Conservation (phyloP, 345 rosid genomes). For the Gossypium bickii region DNA sequence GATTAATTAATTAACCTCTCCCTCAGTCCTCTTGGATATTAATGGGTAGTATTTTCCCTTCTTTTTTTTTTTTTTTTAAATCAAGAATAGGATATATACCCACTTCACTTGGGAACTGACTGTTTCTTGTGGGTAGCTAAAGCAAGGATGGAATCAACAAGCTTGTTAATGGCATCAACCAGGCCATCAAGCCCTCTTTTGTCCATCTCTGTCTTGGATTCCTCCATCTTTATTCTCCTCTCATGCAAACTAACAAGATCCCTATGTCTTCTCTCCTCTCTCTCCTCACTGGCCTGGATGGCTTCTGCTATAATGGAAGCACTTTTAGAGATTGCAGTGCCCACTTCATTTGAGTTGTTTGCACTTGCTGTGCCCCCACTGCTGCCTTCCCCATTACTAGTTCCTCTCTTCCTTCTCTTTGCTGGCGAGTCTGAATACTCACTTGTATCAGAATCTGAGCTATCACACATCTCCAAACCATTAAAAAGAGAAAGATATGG, state of each 20-base stretch:
- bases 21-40: background rate
- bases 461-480: slow-evolving; percentile 43
- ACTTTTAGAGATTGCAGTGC: slow-evolving; percentile 56
- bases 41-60: background rate
- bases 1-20: background rate
- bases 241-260: slow-evolving; percentile 58
- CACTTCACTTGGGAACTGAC: slow-evolving; percentile 21
- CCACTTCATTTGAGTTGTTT: slow-evolving; percentile 37
- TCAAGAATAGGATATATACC: background rate
- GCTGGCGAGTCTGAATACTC: slow-evolving; percentile 68
- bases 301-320: slow-evolving; percentile 76
- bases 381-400: slow-evolving; percentile 25
- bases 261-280: slow-evolving; percentile 60
- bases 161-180: slow-evolving; percentile 76
- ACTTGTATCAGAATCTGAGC: slow-evolving; percentile 72
- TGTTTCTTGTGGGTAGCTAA: slow-evolving; percentile 48
- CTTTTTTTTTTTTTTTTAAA: background rate
- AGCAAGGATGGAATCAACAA: slow-evolving; percentile 70
- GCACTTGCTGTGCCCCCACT: slow-evolving; percentile 25
- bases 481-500: slow-evolving; percentile 22
- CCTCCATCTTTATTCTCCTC: slow-evolving; percentile 64
- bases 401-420: slow-evolving; percentile 51
- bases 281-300: slow-evolving; percentile 59
- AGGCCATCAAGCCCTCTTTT: slow-evolving; percentile 57
- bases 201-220: slow-evolving; percentile 56